Evolutionary conservation across 2,329 filamentous ascomycete genomes (phyloP), one percentile per base, ranked within the genome.

Genomic region (Penicillium sp.): DNA sequence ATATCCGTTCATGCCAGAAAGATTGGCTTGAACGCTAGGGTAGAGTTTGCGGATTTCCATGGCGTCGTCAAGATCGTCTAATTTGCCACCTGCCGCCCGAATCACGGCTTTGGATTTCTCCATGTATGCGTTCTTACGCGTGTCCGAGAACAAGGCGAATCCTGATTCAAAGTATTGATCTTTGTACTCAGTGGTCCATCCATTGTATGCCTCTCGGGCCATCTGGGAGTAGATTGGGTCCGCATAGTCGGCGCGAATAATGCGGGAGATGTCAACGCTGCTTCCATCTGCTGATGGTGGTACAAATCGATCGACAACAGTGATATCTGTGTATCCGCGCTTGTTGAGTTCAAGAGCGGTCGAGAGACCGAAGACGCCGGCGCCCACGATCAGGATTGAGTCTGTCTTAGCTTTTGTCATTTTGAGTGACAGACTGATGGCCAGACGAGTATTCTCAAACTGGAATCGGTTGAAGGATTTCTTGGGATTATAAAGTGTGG

Each of bases 181-280:
- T 31, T 56, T 58, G 57, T 68, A 54, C 79, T 84, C 65, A 73
- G 74, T 66, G 82, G 81, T 59, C 78, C 79, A 57, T 87, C 84
- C 90, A 87, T 78, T 71, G 68, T 89, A 88, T 2, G 91, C 90
- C 52, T 85, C 79, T 33, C 83, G 80, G 31, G 87, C 90, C 53
- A 96, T 84, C 19, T 80, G 75, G 4, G 90, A 84, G 74, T 96
- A 96, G 21, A 87, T 81, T 0, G 84, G 78, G 67, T 92, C 86
- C 2, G 88, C 86, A 71, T 96, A 96, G 79, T 96, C 92, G 39
- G 85, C 79, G 39, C 83, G 78, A 55, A 86, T 79, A 59, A 85
- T 84, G 47, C 83, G 81, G n/a, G 80, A 83, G 36, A 78, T 78
- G 65, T 86, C 83, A 55, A 84, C 78, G 57, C 79, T 81, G 44